Evolutionary conservation across 345 rosid species (phyloP).

Genomic region (Euphorbia peplus): DNA sequence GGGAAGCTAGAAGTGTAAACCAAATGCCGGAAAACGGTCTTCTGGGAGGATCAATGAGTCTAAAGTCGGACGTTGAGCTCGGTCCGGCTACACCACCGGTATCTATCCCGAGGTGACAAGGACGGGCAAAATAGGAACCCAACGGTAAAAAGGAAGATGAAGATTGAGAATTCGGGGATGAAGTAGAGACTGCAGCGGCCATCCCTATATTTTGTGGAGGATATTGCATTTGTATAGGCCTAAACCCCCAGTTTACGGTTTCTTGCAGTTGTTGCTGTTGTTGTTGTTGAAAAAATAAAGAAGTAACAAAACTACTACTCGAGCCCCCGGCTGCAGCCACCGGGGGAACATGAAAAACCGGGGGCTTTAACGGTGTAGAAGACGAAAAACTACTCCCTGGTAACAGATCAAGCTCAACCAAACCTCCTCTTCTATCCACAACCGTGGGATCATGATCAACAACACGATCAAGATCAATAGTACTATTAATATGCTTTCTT

Average conservation of each 20-base stretch:
- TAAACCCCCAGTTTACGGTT: conserved; percentile 55
- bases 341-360: conserved; percentile 38
- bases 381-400: conserved; percentile 28
- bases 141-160: conserved; percentile 51
- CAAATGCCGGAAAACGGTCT: conserved; percentile 89
- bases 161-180: conserved; percentile 23
- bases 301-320: conserved; percentile 22
- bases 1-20: conserved; percentile 91
- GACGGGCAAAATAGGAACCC: conserved; percentile 57
- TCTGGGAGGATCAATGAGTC: conserved; percentile 75
- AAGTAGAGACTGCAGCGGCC: conserved; percentile 31
- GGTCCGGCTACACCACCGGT: conserved; percentile 57
- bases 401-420: conserved; percentile 69
- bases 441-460: conserved; percentile 34
- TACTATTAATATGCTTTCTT: too few species aligned
- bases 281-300: conserved; percentile 38
- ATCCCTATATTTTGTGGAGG: conserved; percentile 30
- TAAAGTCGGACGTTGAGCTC: conserved; percentile 45
- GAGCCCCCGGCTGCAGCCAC: conserved; percentile 10
- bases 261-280: conserved; percentile 37
- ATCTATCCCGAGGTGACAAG: conserved; percentile 41
- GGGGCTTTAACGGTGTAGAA: conserved; percentile 19
- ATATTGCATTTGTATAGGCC: conserved; percentile 33
- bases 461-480: conserved; percentile 7
- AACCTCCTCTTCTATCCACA: conserved; percentile 24